These are phyloP conservation scores for Kuraishia capsulata DNA, from an alignment of 805 yeast genomes.

Conservation along the genomic window DNA sequence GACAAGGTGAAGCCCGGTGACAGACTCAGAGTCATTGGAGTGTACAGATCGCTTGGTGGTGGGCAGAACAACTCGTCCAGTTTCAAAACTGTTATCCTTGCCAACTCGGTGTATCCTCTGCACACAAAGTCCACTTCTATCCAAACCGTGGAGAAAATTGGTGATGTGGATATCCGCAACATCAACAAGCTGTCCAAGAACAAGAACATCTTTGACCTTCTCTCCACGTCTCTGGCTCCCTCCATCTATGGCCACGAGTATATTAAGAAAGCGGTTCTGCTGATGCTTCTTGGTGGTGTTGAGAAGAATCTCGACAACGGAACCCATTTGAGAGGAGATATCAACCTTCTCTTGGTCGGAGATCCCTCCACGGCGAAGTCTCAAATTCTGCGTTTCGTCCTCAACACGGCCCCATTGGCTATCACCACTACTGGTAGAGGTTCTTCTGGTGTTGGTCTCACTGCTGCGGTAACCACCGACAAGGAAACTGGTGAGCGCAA, in stretches of 20 bases:
- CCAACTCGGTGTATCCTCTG: conserved; percentile 81
- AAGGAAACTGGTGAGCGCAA: conserved; percentile 95
- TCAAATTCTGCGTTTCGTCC: conserved; percentile 86
- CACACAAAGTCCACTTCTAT: conserved; percentile 70
- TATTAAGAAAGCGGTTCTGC: conserved; percentile 82
- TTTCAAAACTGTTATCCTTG: conserved; percentile 76
- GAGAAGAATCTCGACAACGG: conserved; percentile 93
- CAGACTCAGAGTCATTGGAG: conserved; percentile 88
- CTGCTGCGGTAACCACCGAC: conserved; percentile 96
- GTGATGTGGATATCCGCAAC: conserved; percentile 78
- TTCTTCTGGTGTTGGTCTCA: conserved; percentile 99
- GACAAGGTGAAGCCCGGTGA: conserved; percentile 94
- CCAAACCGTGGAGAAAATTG: conserved; percentile 62
- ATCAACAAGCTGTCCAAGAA: conserved; percentile 72
- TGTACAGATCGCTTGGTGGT: conserved; percentile 85
- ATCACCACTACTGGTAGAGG: conserved; percentile 99
- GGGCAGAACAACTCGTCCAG: conserved; percentile 51
- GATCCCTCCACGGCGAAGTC: conserved; percentile 99
- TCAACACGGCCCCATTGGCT: conserved; percentile 91
- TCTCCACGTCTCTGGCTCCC: conserved; percentile 88
- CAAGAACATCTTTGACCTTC: conserved; percentile 62
- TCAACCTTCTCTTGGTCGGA: conserved; percentile 93
- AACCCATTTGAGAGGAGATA: conserved; percentile 96
- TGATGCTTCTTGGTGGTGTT: conserved; percentile 89
- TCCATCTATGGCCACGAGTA: conserved; percentile 90